phyloP scores from a whole-genome alignment of 2,329 filamentous ascomycete genomes.

The Calycina marina region DNA sequence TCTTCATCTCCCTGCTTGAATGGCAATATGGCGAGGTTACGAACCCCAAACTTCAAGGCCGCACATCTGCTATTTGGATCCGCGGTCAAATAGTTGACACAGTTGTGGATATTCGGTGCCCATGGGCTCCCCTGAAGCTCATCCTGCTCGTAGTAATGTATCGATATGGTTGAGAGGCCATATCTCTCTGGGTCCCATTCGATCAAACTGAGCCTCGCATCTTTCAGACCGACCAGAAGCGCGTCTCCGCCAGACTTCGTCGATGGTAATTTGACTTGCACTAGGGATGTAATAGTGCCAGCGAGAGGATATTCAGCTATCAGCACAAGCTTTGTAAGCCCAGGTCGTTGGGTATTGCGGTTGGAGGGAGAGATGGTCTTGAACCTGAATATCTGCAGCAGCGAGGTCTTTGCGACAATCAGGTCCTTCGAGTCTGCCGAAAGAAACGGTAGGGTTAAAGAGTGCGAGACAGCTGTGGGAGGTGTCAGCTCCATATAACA shows the following conservation, averaged over 20 bases:
- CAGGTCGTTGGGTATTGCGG: conserved; percentile 41
- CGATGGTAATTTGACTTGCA: conserved; percentile 56
- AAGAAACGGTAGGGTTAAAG: conserved; percentile 64
- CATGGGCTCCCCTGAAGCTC: conserved; percentile 73
- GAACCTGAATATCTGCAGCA: conserved; percentile 80
- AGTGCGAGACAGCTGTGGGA: conserved; percentile 87
- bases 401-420: conserved; percentile 78
- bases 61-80: conserved; percentile 90
- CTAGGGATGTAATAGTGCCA: conserved; percentile 73
- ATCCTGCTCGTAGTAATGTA: conserved; percentile 97
- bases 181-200: conserved; percentile 82
- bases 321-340: conserved; percentile 66
- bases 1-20: conserved; percentile 81
- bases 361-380: conserved; percentile 39
- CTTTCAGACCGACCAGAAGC: conserved; percentile 69
- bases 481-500: conserved; percentile 93
- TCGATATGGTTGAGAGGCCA: conserved; percentile 74
- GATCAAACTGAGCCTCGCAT: conserved; percentile 83
- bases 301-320: conserved; percentile 72
- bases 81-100: conserved; percentile 68
- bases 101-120: conserved; percentile 60
- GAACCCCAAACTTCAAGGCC: conserved; percentile 78
- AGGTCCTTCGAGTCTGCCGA: conserved; percentile 68
- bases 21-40: conserved; percentile 84
- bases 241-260: conserved; percentile 73